Conservation (phyloP, 2,329 filamentous ascomycete genomes). For the Xylariaceae sp. region DNA sequence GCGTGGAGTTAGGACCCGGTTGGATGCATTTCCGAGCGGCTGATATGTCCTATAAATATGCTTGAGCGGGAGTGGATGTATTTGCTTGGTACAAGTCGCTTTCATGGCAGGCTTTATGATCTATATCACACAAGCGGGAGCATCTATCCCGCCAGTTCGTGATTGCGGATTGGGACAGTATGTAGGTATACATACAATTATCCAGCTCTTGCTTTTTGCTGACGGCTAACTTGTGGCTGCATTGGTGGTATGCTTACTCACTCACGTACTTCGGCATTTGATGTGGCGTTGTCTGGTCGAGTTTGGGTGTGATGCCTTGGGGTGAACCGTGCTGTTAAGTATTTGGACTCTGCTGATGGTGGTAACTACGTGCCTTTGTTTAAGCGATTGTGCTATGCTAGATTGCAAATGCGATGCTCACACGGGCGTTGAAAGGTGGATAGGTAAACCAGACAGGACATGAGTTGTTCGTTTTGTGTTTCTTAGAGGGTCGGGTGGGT, state of each 20-base stretch:
- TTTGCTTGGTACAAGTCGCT: neutral
- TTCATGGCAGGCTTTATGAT: neutral
- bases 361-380: no score
- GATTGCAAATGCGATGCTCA: no score
- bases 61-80: neutral
- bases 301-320: neutral
- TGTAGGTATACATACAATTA: no score
- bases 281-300: neutral
- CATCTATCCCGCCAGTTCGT: neutral
- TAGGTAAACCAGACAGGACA: no score
- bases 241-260: neutral
- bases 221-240: neutral
- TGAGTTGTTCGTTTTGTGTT: no score
- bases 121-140: neutral
- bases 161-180: no score
- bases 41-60: constrained; percentile 3
- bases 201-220: neutral
- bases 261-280: no score
- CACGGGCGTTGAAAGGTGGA: no score
- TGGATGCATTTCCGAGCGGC: constrained; percentile 15
- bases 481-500: no score
- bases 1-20: constrained; percentile 26
- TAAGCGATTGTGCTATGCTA: no score
- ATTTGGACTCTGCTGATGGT: no score
- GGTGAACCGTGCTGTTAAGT: no score